A percentile compares a stretch with the other conserved stretches of the same genome.
These are phyloP conservation scores for Nakazawaea holstii DNA, from an alignment of 805 yeast species.

Conservation along the genomic window DNA sequence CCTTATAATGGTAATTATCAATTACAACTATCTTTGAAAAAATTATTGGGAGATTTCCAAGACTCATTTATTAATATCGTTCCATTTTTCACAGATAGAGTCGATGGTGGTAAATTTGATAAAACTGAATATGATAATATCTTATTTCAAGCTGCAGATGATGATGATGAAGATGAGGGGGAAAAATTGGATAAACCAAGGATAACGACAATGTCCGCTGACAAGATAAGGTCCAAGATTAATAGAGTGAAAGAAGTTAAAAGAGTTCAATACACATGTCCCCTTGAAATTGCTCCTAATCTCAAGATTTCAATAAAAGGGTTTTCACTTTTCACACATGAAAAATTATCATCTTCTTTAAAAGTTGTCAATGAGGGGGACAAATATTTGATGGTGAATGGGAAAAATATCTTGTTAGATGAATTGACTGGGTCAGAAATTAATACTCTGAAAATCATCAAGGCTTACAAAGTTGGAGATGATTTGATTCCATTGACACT, in stretches of 20 bases:
- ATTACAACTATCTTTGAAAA: constrained; percentile 44
- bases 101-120: constrained; percentile 31
- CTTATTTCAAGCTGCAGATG: constrained; percentile 24
- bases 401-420: constrained; percentile 34
- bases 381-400: constrained; percentile 44
- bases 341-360: constrained; percentile 39
- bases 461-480: constrained; percentile 42
- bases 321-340: constrained; percentile 54
- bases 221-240: constrained; percentile 42
- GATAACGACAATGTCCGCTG: constrained; percentile 35
- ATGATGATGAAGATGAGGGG: constrained; percentile 4
- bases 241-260: constrained; percentile 55
- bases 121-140: constrained; percentile 48
- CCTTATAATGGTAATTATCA: constrained; percentile 46
- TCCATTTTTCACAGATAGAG: constrained; percentile 54
- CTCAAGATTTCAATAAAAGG: constrained; percentile 69
- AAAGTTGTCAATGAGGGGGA: constrained; percentile 52
- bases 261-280: constrained; percentile 57
- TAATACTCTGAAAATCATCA: constrained; percentile 22
- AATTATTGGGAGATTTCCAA: constrained; percentile 54
- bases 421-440: constrained; percentile 40
- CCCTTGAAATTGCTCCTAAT: constrained; percentile 49
- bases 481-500: constrained; percentile 34
- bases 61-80: constrained; percentile 45
- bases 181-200: constrained; percentile 22